Base-by-base conservation (phyloP, 305 asterid genomes). In the Fraxinus angustifolia region DNA sequence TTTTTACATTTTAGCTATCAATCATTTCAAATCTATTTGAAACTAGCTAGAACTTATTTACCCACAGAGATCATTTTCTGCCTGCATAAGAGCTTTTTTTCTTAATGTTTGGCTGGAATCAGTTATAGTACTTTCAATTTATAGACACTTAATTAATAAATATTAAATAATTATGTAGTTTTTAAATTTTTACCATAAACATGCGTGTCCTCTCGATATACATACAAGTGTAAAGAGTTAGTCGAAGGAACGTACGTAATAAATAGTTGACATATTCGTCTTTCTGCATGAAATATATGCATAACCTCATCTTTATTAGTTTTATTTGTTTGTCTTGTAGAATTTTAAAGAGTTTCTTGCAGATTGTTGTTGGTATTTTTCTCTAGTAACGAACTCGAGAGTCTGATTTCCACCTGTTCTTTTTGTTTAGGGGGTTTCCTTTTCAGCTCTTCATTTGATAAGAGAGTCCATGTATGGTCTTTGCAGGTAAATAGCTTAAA, bases 371-470 rank as follows among this genome's bases (percentile, higher is more conserved):
- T 68, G 33, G 35, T 75, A 31, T 48, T 79, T 45, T 78, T 81
- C 50, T 76, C 21, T 28, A 12, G 7, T 71, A 50, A 40, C 30
- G 65, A 45, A 73, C 53, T 78, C 78, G 78, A 2, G 71, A 60
- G 45, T 83, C 58, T 85, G 45, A 76, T 76, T 28, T 62, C 26
- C 8, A 3, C 80, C 45, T 70, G 21, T 80, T 75, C 81, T 73
- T 90, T 73, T 48, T 86, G 81, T 81, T 79, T 85, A 94, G 98
- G 97, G 80, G 96, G 87, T 71, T 93, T 91, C 86, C 89, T 95
- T 84, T 95, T 95, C 95, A 95, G 99, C 93, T 90, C 96, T 78
- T 91, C 98, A 0, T 93, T 87, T 83, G 99, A 95, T 88, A 95
- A 89, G 91, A 85, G 80, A 53, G 91, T 95, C 88, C 85, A 84